Conservation (phyloP, 1,284 basidiomycete species). For the Ganoderma sinense region DNA sequence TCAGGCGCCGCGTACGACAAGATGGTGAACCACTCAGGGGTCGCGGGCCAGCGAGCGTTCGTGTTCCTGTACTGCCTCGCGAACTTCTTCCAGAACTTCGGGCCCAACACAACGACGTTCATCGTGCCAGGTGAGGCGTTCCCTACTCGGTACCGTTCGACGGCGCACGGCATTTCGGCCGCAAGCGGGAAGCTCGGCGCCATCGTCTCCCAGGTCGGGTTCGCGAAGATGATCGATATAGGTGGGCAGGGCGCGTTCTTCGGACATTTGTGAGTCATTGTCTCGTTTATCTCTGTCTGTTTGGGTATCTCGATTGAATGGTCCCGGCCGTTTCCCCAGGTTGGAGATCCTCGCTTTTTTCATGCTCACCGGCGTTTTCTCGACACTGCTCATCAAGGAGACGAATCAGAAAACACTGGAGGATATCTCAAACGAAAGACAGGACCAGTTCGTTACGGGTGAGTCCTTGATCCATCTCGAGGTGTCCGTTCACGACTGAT, state of each 20-base stretch:
- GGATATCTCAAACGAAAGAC: constrained; percentile 61
- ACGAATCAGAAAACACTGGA: constrained; percentile 66
- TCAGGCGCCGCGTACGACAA: constrained; percentile 58
- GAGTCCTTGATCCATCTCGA: background rate
- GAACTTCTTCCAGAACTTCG: constrained; percentile 64
- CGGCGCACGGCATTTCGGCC: constrained; percentile 75
- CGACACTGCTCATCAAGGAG: constrained; percentile 68
- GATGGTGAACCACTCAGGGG: constrained; percentile 49
- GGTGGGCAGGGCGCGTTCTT: constrained; percentile 42
- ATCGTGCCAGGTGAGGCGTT: constrained; percentile 77
- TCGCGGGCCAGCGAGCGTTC: constrained; percentile 52
- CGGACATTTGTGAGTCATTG: constrained; percentile 42
- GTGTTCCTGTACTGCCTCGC: constrained; percentile 70
- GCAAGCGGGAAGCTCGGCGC: constrained; percentile 75
- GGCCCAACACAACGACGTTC: constrained; percentile 80
- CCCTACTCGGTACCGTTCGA: constrained; percentile 77
- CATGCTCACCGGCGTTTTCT: constrained; percentile 66
- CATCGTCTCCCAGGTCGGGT: constrained; percentile 70
- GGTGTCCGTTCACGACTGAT: background rate
- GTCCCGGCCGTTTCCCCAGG: constrained; percentile 30
- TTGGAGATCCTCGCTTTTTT: constrained; percentile 63
- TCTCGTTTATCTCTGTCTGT: background rate
- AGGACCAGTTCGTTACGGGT: constrained; percentile 52
- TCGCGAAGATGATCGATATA: constrained; percentile 52
- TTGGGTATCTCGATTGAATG: background rate